Evolutionary conservation across 2,329 filamentous ascomycete species (phyloP).

Genomic region (Xenoacremonium recifei): DNA sequence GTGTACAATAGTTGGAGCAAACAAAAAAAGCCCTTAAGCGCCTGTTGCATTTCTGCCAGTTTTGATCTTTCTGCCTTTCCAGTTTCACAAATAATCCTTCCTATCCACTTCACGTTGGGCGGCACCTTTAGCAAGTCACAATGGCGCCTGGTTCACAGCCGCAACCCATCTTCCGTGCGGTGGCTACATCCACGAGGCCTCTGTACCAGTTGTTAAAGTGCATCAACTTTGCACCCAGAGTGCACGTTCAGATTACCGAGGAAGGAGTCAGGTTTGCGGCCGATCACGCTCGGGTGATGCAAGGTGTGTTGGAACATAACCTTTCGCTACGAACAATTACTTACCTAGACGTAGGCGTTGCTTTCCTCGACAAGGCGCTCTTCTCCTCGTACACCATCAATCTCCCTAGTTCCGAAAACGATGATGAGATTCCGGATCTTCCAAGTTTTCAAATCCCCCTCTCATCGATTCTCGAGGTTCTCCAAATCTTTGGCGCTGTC

Average conservation of each 20-base stretch:
- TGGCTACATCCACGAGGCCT: slow-evolving; percentile 75
- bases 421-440: slow-evolving; percentile 41
- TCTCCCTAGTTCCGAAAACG: slow-evolving; percentile 36
- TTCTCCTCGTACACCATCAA: slow-evolving; percentile 84
- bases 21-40: slow-evolving; percentile 31
- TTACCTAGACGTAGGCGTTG: slow-evolving; percentile 37
- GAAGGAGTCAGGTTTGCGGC: slow-evolving; percentile 86
- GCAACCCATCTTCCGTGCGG: slow-evolving; percentile 71
- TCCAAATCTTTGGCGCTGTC: slow-evolving; percentile 93
- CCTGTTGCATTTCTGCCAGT: slow-evolving; percentile 23
- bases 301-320: slow-evolving; percentile 71
- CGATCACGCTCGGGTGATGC: slow-evolving; percentile 86
- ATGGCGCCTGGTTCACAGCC: slow-evolving; percentile 35
- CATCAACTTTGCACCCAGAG: slow-evolving; percentile 58
- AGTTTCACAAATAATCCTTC: too few species aligned
- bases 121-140: background rate
- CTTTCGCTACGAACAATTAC: too few species aligned
- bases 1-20: slow-evolving; percentile 38
- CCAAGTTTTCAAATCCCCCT: slow-evolving; percentile 86
- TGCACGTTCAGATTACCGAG: slow-evolving; percentile 71
- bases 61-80: slow-evolving; percentile 13
- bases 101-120: slow-evolving; percentile 2
- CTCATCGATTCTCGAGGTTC: slow-evolving; percentile 81
- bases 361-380: slow-evolving; percentile 83
- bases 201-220: slow-evolving; percentile 62